A percentile compares a stretch with the other conserved stretches of the same genome.
Evolutionary conservation across 1,284 basidiomycete genomes (phyloP).

Genomic region (Serendipita sp.): DNA sequence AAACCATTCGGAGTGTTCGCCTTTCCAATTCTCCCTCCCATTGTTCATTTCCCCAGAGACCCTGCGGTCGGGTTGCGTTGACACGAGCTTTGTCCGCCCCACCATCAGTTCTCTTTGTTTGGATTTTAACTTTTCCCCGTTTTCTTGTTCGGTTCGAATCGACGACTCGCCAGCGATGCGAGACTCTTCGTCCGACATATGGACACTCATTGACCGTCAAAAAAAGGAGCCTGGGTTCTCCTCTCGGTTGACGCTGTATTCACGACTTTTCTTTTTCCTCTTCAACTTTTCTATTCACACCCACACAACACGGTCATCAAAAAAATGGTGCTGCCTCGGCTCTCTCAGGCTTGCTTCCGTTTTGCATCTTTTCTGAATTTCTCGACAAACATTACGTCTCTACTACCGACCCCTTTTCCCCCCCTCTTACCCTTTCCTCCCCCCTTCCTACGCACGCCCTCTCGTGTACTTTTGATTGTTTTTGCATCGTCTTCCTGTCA

Average conservation of each 20-base stretch:
- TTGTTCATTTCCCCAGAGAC: background rate
- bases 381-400: background rate
- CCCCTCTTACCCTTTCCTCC: background rate
- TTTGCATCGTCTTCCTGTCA: too few relatives aligned
- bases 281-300: background rate
- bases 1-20: background rate
- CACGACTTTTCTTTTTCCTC: background rate
- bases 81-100: background rate
- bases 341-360: constrained; percentile 2
- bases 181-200: background rate
- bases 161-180: too few relatives aligned
- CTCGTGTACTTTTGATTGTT: too few relatives aligned
- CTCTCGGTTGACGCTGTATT: background rate
- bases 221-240: background rate
- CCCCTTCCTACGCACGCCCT: background rate
- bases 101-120: background rate
- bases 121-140: background rate
- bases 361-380: background rate
- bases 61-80: background rate
- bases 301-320: background rate
- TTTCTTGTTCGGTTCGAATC: too few relatives aligned
- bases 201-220: background rate
- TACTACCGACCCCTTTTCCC: background rate
- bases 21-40: background rate
- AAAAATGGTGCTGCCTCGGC: constrained; percentile 4